Base-by-base conservation (phyloP, 495 filamentous ascomycete genomes). In the Rhypophila decipiens region DNA sequence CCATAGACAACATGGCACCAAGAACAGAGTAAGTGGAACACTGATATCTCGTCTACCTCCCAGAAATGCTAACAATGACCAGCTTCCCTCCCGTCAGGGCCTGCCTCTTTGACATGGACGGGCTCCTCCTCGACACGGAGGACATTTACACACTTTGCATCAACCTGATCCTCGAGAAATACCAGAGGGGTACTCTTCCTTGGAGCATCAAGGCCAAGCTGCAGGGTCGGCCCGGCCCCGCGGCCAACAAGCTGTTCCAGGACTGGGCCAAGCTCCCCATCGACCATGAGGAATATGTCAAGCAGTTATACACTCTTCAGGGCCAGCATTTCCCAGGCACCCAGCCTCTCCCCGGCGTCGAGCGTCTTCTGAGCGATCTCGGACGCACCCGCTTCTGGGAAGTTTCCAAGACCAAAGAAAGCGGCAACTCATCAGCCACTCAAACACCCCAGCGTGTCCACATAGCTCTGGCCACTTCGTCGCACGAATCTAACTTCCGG, bases 31-130 rank as follows among this genome's bases (percentile, higher is more conserved):
- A 35, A 35, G 31, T 33, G 29, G 29, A 13, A 33, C n/a, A n/a
- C n/a, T n/a, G n/a, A n/a, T n/a, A n/a, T n/a, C n/a, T n/a, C n/a
- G n/a, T n/a, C n/a, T n/a, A n/a, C n/a, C n/a, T n/a, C n/a, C n/a
- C n/a, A n/a, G n/a, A n/a, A n/a, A n/a, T n/a, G n/a, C n/a, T n/a
- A n/a, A n/a, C n/a, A n/a, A n/a, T n/a, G n/a, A 18, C 24, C 49
- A 86, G 83, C 51, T 76, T 83, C 58, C 88, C 88, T 20, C 83
- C 84, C 39, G 78, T 97, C 47, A 80, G 88, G 47, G 93, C 93
- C 49, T 96, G 90, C 69, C 83, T 99, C 48, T 99, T 99, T 61
- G 93, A 98, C 74, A 95, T 98, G 90, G 93, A 98, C 62, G 93
- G 93, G 36, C 83, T 98, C 22, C 77, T 98, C 17, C 83, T 98